Evolutionary conservation across 495 filamentous ascomycete genomes (phyloP).

Genomic region (Talaromyces liani): DNA sequence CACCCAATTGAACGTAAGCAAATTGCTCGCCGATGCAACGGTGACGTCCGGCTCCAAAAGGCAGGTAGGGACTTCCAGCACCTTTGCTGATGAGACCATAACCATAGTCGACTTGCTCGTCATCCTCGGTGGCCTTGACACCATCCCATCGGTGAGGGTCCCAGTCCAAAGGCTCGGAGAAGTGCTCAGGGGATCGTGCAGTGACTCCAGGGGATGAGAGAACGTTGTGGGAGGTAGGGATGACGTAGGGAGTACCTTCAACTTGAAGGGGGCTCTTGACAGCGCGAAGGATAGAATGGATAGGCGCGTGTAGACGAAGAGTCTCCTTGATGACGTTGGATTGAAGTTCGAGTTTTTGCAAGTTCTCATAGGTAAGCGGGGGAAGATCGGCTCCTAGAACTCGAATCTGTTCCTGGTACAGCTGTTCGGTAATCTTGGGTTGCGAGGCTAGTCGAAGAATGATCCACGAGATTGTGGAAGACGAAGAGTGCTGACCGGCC

Average conservation of each 20-base stretch:
- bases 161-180: conserved; percentile 74
- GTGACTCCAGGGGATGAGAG: conserved; percentile 78
- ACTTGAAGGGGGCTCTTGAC: conserved; percentile 75
- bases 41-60: conserved; percentile 90
- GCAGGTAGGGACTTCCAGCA: conserved; percentile 77
- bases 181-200: conserved; percentile 60
- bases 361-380: conserved; percentile 57
- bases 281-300: conserved; percentile 79
- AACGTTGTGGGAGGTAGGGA: conserved; percentile 68
- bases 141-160: conserved; percentile 84
- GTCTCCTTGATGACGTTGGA: conserved; percentile 72
- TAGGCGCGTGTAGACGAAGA: conserved; percentile 70
- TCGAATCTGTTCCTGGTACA: conserved; percentile 66
- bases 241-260: conserved; percentile 67
- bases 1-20: conserved; percentile 83
- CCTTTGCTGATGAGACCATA: conserved; percentile 92
- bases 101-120: conserved; percentile 68
- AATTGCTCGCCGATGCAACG: conserved; percentile 97
- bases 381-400: conserved; percentile 56
- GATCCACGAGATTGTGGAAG: conserved; percentile 74
- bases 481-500: conserved; percentile 85
- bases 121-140: conserved; percentile 32
- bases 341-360: conserved; percentile 63
- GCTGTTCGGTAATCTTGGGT: conserved; percentile 64
- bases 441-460: conserved; percentile 68